These are phyloP conservation scores for Pseudogymnoascus sp. DNA, from an alignment of 2,329 filamentous ascomycete genomes.

Conservation along the genomic window DNA sequence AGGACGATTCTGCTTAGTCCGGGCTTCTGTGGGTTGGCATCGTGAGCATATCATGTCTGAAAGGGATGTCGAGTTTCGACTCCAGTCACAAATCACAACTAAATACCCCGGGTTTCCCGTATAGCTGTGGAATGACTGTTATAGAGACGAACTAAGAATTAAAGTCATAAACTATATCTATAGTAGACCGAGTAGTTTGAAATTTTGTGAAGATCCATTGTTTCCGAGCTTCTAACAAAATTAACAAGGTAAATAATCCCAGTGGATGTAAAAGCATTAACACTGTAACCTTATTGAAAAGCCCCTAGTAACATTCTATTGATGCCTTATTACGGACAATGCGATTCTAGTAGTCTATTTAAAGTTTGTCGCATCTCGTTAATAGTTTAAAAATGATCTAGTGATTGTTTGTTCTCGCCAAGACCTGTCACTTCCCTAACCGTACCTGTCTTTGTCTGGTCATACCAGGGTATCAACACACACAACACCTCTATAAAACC, in stretches of 20 bases:
- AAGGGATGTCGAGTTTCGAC: not conserved
- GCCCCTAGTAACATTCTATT: not conserved
- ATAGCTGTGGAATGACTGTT: not conserved
- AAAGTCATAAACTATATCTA: not conserved
- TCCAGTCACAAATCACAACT: not conserved
- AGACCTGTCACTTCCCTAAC: not conserved
- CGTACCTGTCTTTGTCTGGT: not conserved
- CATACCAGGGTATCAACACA: not conserved
- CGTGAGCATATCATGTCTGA: not conserved
- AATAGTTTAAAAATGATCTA: not conserved
- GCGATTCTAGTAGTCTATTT: not conserved
- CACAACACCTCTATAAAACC: too few species aligned
- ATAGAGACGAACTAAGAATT: not conserved
- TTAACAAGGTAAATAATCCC: not conserved
- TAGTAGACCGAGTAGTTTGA: not conserved
- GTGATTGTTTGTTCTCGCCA: not conserved
- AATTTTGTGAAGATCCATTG: not conserved
- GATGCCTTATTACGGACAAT: not conserved
- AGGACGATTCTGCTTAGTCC: not conserved
- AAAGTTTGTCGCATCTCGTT: not conserved
- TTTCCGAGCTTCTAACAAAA: not conserved
- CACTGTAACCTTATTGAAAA: not conserved
- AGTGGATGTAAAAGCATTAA: not conserved
- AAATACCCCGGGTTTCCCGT: not conserved
- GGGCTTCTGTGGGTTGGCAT: not conserved